A percentile compares a stretch with the other conserved stretches of the same genome.
These are phyloP conservation scores for Rhynchospora pubera DNA, from an alignment of 176 grass and related monocot species.

Conservation along the genomic window DNA sequence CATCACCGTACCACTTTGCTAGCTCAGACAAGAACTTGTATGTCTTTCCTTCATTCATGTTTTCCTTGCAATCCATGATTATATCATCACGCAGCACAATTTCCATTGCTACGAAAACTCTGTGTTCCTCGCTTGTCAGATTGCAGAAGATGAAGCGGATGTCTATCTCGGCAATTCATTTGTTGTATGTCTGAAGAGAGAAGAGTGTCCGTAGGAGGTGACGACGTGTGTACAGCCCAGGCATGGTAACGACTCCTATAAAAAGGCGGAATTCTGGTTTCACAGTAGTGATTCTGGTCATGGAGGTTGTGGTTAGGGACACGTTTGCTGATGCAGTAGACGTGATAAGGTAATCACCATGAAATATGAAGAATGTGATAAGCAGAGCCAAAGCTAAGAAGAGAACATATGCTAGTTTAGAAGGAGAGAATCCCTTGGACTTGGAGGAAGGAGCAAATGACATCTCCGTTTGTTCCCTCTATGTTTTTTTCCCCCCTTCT, in stretches of 20 bases:
- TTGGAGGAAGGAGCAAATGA: conserved; percentile 1
- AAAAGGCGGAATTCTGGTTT: conserved; percentile 24
- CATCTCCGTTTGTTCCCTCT: not conserved
- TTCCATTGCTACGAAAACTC: conserved; percentile 48
- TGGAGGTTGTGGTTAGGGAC: not conserved
- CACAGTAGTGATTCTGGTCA: not conserved
- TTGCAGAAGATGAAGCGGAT: conserved; percentile 79
- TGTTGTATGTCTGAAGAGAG: conserved; percentile 41
- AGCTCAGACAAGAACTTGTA: conserved; percentile 54
- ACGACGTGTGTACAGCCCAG: conserved; percentile 43
- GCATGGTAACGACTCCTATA: conserved; percentile 32
- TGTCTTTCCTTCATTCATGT: conserved; percentile 81
- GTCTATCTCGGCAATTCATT: conserved; percentile 27
- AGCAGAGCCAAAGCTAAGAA: not conserved
- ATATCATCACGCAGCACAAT: conserved; percentile 41
- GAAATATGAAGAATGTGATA: not conserved
- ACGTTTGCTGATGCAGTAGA: not conserved
- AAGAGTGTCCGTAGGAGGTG: conserved; percentile 54
- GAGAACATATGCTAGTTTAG: not conserved
- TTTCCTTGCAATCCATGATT: conserved; percentile 63
- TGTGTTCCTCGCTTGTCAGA: conserved; percentile 45
- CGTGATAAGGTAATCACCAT: not conserved
- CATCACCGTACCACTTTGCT: not conserved
- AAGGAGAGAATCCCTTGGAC: not conserved
- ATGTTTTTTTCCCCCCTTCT: too few relatives aligned